Percentiles rank a stretch among this genome's conserved stretches.
Evolutionary conservation across 1,139 yeast species (phyloP).

Genomic region (Lodderomyces pseudojiufengensis): DNA sequence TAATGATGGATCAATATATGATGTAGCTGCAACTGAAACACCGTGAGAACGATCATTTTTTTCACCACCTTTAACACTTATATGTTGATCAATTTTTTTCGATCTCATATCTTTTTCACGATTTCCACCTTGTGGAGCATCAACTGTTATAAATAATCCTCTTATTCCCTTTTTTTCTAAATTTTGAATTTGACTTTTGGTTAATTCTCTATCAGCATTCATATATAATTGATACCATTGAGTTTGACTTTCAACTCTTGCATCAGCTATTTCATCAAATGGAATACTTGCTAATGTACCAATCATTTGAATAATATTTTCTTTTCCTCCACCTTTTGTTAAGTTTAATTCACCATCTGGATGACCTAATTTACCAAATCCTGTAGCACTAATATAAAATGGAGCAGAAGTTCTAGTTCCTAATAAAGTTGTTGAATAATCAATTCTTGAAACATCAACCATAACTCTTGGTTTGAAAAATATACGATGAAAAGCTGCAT

Average conservation of each 20-base stretch:
- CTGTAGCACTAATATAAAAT: slow-evolving; percentile 76
- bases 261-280: slow-evolving; percentile 64
- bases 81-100: slow-evolving; percentile 32
- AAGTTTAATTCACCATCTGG: slow-evolving; percentile 74
- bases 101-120: slow-evolving; percentile 67
- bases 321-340: slow-evolving; percentile 68
- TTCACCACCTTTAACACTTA: slow-evolving; percentile 61
- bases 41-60: slow-evolving; percentile 70
- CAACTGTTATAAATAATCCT: slow-evolving; percentile 84
- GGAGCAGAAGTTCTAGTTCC: slow-evolving; percentile 47
- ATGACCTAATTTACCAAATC: slow-evolving; percentile 76
- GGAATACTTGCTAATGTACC: slow-evolving; percentile 77
- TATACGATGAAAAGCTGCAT: slow-evolving; percentile 78
- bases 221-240: slow-evolving; percentile 94
- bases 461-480: slow-evolving; percentile 81
- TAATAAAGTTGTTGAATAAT: slow-evolving; percentile 37
- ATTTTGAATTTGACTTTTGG: slow-evolving; percentile 57
- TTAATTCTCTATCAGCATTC: slow-evolving; percentile 54
- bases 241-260: slow-evolving; percentile 49
- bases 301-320: slow-evolving; percentile 72
- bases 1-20: slow-evolving; percentile 77
- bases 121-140: slow-evolving; percentile 93
- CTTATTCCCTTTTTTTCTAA: slow-evolving; percentile 75
- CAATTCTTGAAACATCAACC: slow-evolving; percentile 58
- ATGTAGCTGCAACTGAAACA: slow-evolving; percentile 80